Evolutionary conservation across 1,139 yeast species (phyloP), one percentile per base, ranked within the genome.

Genomic region (Kodamaea fungicola): DNA sequence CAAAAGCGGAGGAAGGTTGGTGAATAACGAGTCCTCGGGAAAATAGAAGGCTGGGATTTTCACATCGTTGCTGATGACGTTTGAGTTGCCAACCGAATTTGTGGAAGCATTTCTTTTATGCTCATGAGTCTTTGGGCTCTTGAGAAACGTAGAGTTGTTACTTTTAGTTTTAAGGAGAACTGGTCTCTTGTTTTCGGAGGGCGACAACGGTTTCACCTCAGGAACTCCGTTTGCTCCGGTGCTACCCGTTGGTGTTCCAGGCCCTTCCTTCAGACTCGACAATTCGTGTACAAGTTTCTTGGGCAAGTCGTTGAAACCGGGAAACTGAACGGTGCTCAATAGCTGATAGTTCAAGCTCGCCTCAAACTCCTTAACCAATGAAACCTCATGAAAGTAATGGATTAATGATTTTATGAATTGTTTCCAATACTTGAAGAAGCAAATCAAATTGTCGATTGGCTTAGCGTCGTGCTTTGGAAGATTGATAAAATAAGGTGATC

Each of bases 381-480:
- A 64, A 31, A 80, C 68, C 46, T 83, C 86, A 45, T 76, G 77
- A 46, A 80, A 71, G 55, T 84, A 84, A 43, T 69, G 67, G 25
- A 78, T 66, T 42, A 83, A 55, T 12, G 84, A 78, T 49, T 79
- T 80, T 44, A 84, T 68, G 42, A 83, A 74, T 56, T 76, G 77
- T 51, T 83, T 79, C 88, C 90, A 84, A 40, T 76, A 72, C 42
- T 80, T 78, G 57, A 84, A 83, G 51, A 84, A 67, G 39, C 67
- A 74, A 38, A 76, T 59, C 50, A 77, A 61, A 37, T 68, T 68
- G 47, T 75, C 79, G 13, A 75, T 67, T 2, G 82, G 82, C 39
- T 54, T 64, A 22, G 73, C 54, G 40, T 67, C 73, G 37, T 51
- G 55, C 2, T 55, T 45, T 2, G 77, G 76, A 10, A 71, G 54